phyloP scores from a whole-genome alignment of 768 basidiomycete genomes.

The Pholiota conissans region DNA sequence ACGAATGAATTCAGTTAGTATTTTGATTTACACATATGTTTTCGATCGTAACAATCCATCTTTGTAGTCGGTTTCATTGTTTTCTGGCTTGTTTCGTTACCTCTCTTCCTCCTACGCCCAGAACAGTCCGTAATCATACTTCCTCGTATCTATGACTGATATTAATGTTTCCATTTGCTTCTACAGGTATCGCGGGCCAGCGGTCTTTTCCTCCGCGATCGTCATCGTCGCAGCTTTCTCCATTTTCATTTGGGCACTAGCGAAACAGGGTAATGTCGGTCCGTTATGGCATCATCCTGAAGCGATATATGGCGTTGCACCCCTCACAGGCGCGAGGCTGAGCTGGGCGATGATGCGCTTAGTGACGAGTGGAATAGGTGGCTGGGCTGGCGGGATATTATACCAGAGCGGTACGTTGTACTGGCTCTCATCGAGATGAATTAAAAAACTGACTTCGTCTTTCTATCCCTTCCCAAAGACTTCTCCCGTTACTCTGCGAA shows the following conservation, averaged over 20 bases:
- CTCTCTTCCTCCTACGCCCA: constrained; percentile 27
- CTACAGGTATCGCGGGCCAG: constrained; percentile 2
- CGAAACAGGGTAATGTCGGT: constrained; percentile 29
- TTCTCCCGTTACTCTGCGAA: constrained; percentile 32
- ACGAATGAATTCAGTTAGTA: constrained; percentile 30
- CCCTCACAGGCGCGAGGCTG: constrained; percentile 21
- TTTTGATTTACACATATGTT: not conserved
- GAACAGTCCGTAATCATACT: constrained; percentile 23
- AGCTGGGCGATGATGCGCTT: constrained; percentile 32
- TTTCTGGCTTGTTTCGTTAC: constrained; percentile 27
- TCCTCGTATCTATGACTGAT: no score
- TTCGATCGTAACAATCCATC: not conserved
- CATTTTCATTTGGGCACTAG: constrained; percentile 28
- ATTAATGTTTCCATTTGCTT: not conserved
- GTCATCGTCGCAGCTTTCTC: constrained; percentile 27
- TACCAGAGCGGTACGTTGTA: constrained; percentile 17
- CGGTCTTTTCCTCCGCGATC: constrained; percentile 23
- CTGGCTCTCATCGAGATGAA: no score
- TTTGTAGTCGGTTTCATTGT: constrained; percentile 28
- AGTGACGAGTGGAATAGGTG: constrained; percentile 30
- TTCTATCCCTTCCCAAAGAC: no score
- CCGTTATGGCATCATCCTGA: constrained; percentile 29
- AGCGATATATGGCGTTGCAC: constrained; percentile 21
- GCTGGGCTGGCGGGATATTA: constrained; percentile 28
- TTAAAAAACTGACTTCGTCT: no score